Evolutionary conservation across 2,329 filamentous ascomycete species (phyloP).

Genomic region (Arthroderma sp.): DNA sequence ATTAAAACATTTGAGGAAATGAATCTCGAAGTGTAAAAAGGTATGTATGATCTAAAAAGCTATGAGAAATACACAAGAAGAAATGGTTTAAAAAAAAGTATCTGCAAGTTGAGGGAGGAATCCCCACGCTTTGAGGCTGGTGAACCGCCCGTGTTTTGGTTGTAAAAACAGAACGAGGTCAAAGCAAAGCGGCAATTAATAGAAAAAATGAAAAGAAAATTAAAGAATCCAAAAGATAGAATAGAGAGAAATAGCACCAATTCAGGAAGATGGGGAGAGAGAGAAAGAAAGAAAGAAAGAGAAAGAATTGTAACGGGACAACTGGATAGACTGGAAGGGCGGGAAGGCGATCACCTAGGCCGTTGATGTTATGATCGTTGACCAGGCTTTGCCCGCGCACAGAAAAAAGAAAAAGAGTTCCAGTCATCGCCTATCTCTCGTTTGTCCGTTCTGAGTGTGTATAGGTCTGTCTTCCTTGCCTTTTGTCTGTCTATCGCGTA

Average conservation of each 20-base stretch:
- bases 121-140: conserved; percentile 36
- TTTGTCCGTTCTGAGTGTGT: too few relatives aligned
- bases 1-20: not conserved
- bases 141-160: conserved; percentile 70
- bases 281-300: conserved; percentile 1
- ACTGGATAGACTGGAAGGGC: not conserved
- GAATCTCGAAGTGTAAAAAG: not conserved
- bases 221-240: conserved; percentile 1
- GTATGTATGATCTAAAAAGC: not conserved
- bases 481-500: too few relatives aligned
- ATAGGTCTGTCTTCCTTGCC: too few relatives aligned
- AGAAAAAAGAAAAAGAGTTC: too few relatives aligned
- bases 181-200: conserved; percentile 41
- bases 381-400: conserved; percentile 2
- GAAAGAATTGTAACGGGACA: not conserved
- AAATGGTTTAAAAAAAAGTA: not conserved
- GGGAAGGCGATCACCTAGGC: not conserved
- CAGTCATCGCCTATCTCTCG: too few relatives aligned
- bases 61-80: not conserved
- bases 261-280: conserved; percentile 20
- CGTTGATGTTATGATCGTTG: conserved; percentile 59
- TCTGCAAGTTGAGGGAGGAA: not conserved
- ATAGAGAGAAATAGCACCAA: not conserved
- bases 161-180: conserved; percentile 70
- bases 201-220: conserved; percentile 1